Percentiles rank a stretch among this genome's conserved stretches.
Conservation (phyloP, 495 filamentous ascomycete genomes). For the Rusavskia elegans region DNA sequence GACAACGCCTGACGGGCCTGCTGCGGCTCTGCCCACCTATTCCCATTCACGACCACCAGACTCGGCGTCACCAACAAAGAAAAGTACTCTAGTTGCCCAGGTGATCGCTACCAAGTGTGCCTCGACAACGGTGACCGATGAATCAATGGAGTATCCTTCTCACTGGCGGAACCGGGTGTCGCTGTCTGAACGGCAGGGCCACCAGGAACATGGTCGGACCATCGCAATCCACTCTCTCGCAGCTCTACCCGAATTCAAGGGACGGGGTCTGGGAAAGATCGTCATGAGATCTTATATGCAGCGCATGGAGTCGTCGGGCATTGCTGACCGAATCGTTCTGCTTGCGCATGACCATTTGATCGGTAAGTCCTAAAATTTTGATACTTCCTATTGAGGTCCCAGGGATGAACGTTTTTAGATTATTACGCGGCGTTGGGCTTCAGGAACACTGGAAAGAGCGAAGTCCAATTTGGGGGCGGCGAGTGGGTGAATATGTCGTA, state of each 20-base stretch:
- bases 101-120: constrained; percentile 58
- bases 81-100: constrained; percentile 61
- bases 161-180: constrained; percentile 35
- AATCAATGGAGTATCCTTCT: constrained; percentile 54
- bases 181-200: constrained; percentile 26
- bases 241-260: constrained; percentile 59
- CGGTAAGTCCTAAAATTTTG: background rate
- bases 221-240: constrained; percentile 71
- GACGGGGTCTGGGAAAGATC: constrained; percentile 56
- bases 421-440: constrained; percentile 76
- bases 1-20: constrained; percentile 29
- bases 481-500: constrained; percentile 49
- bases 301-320: constrained; percentile 44
- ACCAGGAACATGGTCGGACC: constrained; percentile 57
- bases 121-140: constrained; percentile 48
- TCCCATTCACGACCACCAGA: constrained; percentile 30
- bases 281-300: constrained; percentile 65
- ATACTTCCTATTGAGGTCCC: too few species aligned
- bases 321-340: constrained; percentile 58
- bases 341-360: constrained; percentile 61
- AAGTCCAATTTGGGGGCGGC: constrained; percentile 54
- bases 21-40: constrained; percentile 28
- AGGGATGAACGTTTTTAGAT: too few species aligned
- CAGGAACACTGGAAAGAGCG: constrained; percentile 46
- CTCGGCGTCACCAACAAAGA: constrained; percentile 29